Percentiles rank a stretch among this genome's conserved stretches.
phyloP scores from a whole-genome alignment of 306 rosid genomes.

The Fagus crenata region DNA sequence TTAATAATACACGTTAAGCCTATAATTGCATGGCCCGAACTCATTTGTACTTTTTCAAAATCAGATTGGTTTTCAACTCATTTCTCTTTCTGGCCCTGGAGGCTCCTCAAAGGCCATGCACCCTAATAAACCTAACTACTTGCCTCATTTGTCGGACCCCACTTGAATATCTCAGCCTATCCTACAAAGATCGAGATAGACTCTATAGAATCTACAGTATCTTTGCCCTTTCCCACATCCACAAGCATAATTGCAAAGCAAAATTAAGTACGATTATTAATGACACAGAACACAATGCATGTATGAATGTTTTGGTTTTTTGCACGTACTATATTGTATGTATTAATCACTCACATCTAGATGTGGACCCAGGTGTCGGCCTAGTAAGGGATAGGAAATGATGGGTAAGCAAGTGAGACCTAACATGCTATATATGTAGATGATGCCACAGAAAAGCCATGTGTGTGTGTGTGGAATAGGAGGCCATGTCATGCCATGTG shows the following conservation, averaged over 20 bases:
- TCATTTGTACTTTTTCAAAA: neutral
- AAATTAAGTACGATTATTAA: neutral
- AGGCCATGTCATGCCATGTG: conserved; percentile 55
- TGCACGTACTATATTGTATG: neutral
- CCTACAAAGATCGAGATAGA: conserved; percentile 11
- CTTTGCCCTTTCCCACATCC: neutral
- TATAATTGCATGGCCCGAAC: neutral
- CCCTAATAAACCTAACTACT: neutral
- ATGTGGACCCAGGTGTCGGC: conserved; percentile 48
- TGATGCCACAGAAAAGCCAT: conserved; percentile 37
- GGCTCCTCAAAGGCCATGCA: neutral
- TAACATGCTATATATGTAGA: conserved; percentile 27
- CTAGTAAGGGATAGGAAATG: conserved; percentile 39
- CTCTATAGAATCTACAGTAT: conserved; percentile 14
- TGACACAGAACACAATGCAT: neutral
- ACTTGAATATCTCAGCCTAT: conserved; percentile 6
- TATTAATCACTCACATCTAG: conserved; percentile 5
- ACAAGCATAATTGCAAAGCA: neutral
- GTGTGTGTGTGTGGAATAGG: conserved; percentile 30
- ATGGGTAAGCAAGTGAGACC: conserved; percentile 47
- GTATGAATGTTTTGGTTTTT: conserved; percentile 23
- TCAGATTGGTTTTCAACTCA: neutral
- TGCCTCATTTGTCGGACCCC: neutral
- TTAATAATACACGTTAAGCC: neutral
- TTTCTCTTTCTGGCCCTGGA: neutral